phyloP scores from a whole-genome alignment of 306 rosid species.

The Cucumis sativus region Cucumber_9930_V3 NC_026658.2:16796001-16796500 shows the following conservation, averaged over 20 bases:
- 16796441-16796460: no score
- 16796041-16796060: background rate
- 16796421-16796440: background rate
- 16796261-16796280: background rate
- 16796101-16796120: background rate
- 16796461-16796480: no score
- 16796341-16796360: conserved; percentile 90
- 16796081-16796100: background rate
- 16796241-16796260: background rate
- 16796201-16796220: background rate
- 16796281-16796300: background rate
- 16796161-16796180: background rate
- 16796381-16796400: background rate
- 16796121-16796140: background rate
- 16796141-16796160: background rate
- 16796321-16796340: conserved; percentile 79
- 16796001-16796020: conserved; percentile 73
- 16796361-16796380: background rate
- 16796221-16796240: background rate
- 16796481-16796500: no score
- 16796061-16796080: background rate
- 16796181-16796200: background rate
- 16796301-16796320: conserved; percentile 75
- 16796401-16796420: background rate
- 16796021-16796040: conserved; percentile 64